Conservation (phyloP, 345 rosid species). For the Dovyalis caffra region DNA sequence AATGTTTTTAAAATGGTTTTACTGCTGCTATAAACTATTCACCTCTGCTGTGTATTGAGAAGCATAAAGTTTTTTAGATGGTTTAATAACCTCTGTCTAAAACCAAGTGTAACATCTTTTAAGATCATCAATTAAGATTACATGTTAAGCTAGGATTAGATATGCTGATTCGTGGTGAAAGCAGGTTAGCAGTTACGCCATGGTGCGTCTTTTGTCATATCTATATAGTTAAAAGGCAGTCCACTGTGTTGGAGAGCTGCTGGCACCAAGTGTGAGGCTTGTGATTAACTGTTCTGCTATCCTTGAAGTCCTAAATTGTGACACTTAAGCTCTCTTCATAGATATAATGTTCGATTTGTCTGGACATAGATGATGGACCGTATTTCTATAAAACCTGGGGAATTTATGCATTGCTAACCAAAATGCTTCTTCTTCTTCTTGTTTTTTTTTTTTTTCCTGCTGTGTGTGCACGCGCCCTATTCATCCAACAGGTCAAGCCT, state of each 20-base stretch:
- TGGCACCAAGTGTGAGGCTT: neutral
- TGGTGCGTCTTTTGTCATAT: neutral
- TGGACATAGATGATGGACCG: neutral
- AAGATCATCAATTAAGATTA: neutral
- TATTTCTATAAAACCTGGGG: neutral
- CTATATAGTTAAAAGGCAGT: neutral
- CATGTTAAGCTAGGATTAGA: neutral
- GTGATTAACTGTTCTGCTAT: too few species aligned
- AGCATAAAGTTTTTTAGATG: too few species aligned
- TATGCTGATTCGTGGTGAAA: neutral
- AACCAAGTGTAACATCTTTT: neutral
- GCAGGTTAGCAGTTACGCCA: neutral
- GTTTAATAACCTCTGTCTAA: too few species aligned
- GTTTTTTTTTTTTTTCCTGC: neutral
- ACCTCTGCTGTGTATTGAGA: too few species aligned
- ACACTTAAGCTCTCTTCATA: neutral
- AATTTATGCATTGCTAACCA: neutral
- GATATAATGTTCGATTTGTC: neutral
- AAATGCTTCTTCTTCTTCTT: too few species aligned
- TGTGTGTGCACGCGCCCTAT: too few species aligned
- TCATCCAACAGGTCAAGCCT: conserved; percentile 67
- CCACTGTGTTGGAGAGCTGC: neutral
- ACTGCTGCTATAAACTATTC: too few species aligned
- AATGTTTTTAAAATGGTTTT: too few species aligned
- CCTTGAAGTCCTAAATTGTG: neutral